Base-by-base conservation (phyloP, 78 protist genomes). In the Goniomonas avonlea region DNA sequence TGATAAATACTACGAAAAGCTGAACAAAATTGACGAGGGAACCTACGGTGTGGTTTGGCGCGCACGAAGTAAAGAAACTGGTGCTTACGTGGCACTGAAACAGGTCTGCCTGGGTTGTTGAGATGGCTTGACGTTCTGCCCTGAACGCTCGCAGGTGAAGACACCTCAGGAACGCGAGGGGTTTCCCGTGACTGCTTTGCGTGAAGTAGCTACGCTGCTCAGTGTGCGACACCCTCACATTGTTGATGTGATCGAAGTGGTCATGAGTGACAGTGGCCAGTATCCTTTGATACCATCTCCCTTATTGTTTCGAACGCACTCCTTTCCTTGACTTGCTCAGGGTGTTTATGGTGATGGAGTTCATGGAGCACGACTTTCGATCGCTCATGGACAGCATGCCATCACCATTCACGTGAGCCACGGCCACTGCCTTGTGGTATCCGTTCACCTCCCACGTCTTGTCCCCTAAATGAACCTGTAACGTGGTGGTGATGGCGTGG, bases 341-440 rank as follows among this genome's bases (percentile, higher is more conserved):
- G 20, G 69, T 81, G 25, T 81, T 71, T 71, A 81, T 81, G 85
- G 85, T 76, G 63, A 81, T 81, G 85, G 85, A 81, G 81, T 81
- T 17, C 48, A 69, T 81, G 77, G 85, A 81, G 82, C 80, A 73
- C 37, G 85, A 81, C 74, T 34, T 81, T 7, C 53, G 56, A 40
- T 23, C 39, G 23, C 73, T 81, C 5, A 81, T 81, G 85, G 53
- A 23, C 25, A n/a, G 25, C 43, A 53, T 65, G 73, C 32, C 18
- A 15, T 23, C 59, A n/a, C 70, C 79, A 5, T 73, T 61, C 56
- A n/a, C n/a, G n/a, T n/a, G n/a, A n/a, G n/a, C n/a, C n/a, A n/a
- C n/a, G n/a, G n/a, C n/a, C n/a, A n/a, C n/a, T n/a, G n/a, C n/a
- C n/a, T n/a, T n/a, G n/a, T n/a, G n/a, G n/a, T n/a, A n/a, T n/a